Percentiles rank a stretch among this genome's conserved stretches.
phyloP scores from a whole-genome alignment of 2,329 filamentous ascomycete genomes.

The Fusarium euwallaceae region DNA sequence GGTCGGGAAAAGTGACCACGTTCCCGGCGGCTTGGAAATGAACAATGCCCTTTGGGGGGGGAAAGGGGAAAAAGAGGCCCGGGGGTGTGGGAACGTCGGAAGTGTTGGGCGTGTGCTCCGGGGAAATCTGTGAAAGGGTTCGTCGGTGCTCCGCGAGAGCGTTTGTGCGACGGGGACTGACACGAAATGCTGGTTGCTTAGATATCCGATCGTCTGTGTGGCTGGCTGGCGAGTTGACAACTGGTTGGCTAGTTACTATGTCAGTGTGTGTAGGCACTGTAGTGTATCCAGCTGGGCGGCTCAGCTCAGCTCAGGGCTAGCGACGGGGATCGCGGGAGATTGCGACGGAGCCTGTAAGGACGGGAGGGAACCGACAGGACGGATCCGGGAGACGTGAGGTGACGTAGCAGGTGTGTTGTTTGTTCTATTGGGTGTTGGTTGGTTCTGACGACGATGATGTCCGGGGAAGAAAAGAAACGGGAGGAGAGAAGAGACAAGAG shows the following conservation, averaged over 20 bases:
- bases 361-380: constrained; percentile 15
- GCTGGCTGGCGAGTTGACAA: constrained; percentile 4
- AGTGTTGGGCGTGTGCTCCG: constrained; percentile 3
- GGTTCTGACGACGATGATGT: constrained; percentile 1
- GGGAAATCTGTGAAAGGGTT: constrained; percentile 4
- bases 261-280: background rate
- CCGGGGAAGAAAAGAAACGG: background rate
- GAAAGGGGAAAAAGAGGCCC: constrained; percentile 1
- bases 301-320: background rate
- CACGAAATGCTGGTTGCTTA: background rate
- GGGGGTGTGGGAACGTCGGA: constrained; percentile 4
- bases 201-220: background rate
- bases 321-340: constrained; percentile 19
- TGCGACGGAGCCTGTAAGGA: constrained; percentile 11
- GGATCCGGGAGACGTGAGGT: constrained; percentile 6
- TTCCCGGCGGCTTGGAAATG: constrained; percentile 41
- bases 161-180: constrained; percentile 3
- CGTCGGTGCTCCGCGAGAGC: background rate
- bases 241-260: background rate
- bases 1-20: constrained; percentile 37
- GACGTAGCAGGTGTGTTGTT: background rate
- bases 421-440: background rate
- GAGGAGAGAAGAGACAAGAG: constrained; percentile 5
- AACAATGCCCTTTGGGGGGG: constrained; percentile 13
- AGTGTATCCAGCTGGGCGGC: background rate